phyloP scores from a whole-genome alignment of 1,284 basidiomycete genomes.

The Ceraceosorus bombacis region DNA sequence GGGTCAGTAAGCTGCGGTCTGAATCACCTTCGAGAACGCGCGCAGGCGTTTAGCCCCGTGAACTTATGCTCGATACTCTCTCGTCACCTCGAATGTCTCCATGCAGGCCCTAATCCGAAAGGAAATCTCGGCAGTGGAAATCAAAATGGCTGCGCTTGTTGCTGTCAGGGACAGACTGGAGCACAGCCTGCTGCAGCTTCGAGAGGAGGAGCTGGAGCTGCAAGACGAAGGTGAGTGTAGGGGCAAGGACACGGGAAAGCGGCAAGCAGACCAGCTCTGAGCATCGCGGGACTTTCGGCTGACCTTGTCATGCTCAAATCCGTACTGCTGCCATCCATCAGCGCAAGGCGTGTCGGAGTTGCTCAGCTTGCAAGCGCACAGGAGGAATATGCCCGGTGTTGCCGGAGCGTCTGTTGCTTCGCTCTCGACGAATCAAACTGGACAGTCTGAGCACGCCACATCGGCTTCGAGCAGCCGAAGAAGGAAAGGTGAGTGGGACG shows the following conservation, averaged over 20 bases:
- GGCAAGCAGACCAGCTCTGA: too few relatives aligned
- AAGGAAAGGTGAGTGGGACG: not conserved
- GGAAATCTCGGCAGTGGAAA: conserved; percentile 77
- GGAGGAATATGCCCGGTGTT: conserved; percentile 45
- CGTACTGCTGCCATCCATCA: too few relatives aligned
- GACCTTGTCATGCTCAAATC: too few relatives aligned
- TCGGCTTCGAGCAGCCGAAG: too few relatives aligned
- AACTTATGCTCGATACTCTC: not conserved
- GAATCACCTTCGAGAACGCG: too few relatives aligned
- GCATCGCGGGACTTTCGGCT: too few relatives aligned
- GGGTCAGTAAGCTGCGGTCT: not conserved
- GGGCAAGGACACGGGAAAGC: too few relatives aligned
- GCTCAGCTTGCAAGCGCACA: conserved; percentile 37
- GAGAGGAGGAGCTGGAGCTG: conserved; percentile 90
- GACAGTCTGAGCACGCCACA: too few relatives aligned
- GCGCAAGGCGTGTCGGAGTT: conserved; percentile 31
- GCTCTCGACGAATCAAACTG: conserved; percentile 12
- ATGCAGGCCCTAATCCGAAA: conserved; percentile 55
- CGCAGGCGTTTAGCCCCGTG: not conserved
- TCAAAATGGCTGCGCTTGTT: conserved; percentile 79
- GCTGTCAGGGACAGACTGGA: conserved; percentile 72
- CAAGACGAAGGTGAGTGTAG: conserved; percentile 59
- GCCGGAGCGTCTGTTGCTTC: conserved; percentile 32
- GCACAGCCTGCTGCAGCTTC: conserved; percentile 71
- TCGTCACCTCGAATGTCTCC: conserved; percentile 1